Base-by-base conservation (phyloP, 1,284 basidiomycete species). In the Malassezia arunalokei region DNA sequence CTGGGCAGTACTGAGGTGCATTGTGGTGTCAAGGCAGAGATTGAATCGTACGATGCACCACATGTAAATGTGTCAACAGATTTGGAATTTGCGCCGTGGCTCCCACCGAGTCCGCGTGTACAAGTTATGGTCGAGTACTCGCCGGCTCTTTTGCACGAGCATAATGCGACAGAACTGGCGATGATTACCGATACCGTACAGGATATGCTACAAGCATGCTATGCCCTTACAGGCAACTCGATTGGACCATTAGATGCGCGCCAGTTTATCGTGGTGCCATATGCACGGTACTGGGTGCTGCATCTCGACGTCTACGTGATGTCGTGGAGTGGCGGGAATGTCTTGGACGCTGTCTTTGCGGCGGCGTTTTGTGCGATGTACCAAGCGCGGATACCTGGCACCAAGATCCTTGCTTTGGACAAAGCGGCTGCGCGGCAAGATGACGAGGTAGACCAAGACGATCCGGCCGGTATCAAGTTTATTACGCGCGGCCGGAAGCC, bases 21-120 rank as follows among this genome's bases (percentile, higher is more conserved):
- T 17, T 66, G 67, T 30, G 68, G 63, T 24, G 56, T 71, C 46
- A 71, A 64, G 45, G 60, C 62, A 11, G 65, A 71, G 44, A 30
- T 54, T 8, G 52, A 54, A 17, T 28, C 47, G 7, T 41, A 45
- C 28, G 14, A 33, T 8, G 28, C 35, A 7, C 52, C 52, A 0
- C 35, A 30, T 27, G 52, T 54, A 15, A 9, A 8, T 5, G 33
- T 35, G 24, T 17, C 5, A 9, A 3, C 11, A 15, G 43, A 30
- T 12, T 2, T 35, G 11, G 42, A 15, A 6, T 54, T 43, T 37
- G 7, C 29, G 5, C 52, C 52, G 14, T 54, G 47, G 52, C 33
- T 54, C 1, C 52, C 52, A 5, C 31, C 47, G 17, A 43, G 20
- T 5, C 47, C 52, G 8, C 47, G 52, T 8, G 38, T 54, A n/a